Evolutionary conservation across 345 rosid genomes (phyloP).

Genomic region (Salix udensis): DNA sequence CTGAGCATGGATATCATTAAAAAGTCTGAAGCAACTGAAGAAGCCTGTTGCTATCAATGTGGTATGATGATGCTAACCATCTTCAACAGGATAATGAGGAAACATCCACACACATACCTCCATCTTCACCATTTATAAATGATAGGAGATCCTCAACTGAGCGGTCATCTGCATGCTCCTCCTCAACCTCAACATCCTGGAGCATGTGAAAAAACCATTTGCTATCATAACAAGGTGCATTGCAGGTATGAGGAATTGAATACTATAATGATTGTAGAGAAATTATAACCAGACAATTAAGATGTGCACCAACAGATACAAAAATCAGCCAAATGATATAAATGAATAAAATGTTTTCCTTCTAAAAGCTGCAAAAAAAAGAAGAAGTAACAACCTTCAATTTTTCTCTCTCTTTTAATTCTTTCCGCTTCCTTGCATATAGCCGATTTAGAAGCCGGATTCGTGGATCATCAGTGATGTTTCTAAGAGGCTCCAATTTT

Average conservation of each 20-base stretch:
- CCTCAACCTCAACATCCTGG: constrained; percentile 68
- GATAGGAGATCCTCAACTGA: constrained; percentile 86
- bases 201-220: constrained; percentile 16
- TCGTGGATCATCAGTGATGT: constrained; percentile 77
- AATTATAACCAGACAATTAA: neutral
- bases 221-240: constrained; percentile 1
- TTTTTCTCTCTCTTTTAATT: constrained; percentile 70
- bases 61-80: neutral
- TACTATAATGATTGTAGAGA: neutral
- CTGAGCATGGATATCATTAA: neutral
- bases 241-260: constrained; percentile 4
- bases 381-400: constrained; percentile 45
- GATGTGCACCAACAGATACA: neutral
- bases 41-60: neutral
- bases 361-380: neutral
- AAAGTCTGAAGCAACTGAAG: neutral
- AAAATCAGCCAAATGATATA: neutral
- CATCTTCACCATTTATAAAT: constrained; percentile 68
- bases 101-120: constrained; percentile 41
- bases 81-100: neutral
- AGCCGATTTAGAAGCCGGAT: constrained; percentile 76
- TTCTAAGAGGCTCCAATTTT: constrained; percentile 82
- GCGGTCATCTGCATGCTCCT: constrained; percentile 72
- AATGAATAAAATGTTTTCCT: neutral
- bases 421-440: constrained; percentile 82